Conservation (phyloP, 352 stramenopile species). For the Pythium oligandrum region DNA sequence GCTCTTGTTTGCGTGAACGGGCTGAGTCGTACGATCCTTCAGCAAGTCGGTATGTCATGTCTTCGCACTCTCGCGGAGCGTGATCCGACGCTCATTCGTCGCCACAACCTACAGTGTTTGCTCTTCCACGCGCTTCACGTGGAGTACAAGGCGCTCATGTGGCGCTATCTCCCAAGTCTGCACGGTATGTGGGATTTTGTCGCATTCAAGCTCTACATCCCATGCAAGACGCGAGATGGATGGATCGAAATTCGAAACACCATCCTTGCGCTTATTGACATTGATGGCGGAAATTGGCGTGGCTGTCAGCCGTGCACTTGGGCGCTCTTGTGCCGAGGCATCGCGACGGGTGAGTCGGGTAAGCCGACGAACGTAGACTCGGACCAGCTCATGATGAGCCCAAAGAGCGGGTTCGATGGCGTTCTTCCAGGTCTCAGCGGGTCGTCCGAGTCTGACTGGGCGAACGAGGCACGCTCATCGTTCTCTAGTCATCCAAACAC, state of each 20-base stretch:
- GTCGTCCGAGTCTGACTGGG: neutral
- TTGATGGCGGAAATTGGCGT: slow-evolving; percentile 47
- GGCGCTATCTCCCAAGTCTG: slow-evolving; percentile 53
- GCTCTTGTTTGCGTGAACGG: slow-evolving; percentile 50
- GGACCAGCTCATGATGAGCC: slow-evolving; percentile 67
- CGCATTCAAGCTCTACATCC: slow-evolving; percentile 30
- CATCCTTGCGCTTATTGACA: slow-evolving; percentile 58
- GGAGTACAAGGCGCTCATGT: slow-evolving; percentile 54
- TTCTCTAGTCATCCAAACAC: slow-evolving; percentile 1
- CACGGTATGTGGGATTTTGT: slow-evolving; percentile 71
- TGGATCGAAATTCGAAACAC: slow-evolving; percentile 47
- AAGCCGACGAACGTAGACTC: slow-evolving; percentile 9
- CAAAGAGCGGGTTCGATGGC: slow-evolving; percentile 27
- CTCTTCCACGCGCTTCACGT: slow-evolving; percentile 77
- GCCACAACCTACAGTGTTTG: slow-evolving; percentile 56
- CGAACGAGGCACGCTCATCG: neutral
- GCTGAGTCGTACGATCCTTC: slow-evolving; percentile 53
- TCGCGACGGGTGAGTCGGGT: slow-evolving; percentile 72
- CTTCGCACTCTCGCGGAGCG: slow-evolving; percentile 76
- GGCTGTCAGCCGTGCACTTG: slow-evolving; percentile 54
- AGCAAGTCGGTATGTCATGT: slow-evolving; percentile 68
- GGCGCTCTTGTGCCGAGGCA: slow-evolving; percentile 74
- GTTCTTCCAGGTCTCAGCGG: slow-evolving; percentile 1
- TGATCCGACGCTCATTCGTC: slow-evolving; percentile 57
- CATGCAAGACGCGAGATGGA: slow-evolving; percentile 27